Base-by-base conservation (phyloP, 2,329 filamentous ascomycete genomes). In the Apiospora rasikravindrae region DNA sequence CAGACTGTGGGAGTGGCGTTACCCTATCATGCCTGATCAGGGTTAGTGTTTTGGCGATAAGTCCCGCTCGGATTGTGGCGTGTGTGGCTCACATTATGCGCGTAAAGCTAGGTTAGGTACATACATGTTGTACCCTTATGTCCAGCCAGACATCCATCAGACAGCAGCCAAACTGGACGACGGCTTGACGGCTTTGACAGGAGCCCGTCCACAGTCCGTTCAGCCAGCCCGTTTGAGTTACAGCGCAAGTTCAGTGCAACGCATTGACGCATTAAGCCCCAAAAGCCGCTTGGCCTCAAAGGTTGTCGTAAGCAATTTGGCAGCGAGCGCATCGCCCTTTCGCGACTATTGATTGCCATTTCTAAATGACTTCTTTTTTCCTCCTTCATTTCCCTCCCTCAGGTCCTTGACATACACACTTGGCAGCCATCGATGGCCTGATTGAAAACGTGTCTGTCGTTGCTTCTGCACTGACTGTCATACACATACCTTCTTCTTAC, bases 381-480 rank as follows among this genome's bases (percentile, higher is more conserved):
- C 42, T 71, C 64, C 64, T 61, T 47, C 29, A 47, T 40, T 67
- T 64, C 33, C 29, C 22, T 33, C 33, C 57, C 40, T 22, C 57
- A 64, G 57, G 57, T 64, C 57, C 19, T 19, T 64, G 57, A 24
- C 57, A 40, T 40, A 64, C 33, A 37, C 40, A 47, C 40, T 67
- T 44, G 61, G 51, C 24, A 53, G 72, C 64, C 68, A 33, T 70
- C 64, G 8, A 73, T 72, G 71, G 72, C 49, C 70, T 70, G 45
- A 70, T 71, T 57, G 42, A 40, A 44, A 69, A 69, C 67, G 37
- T 64, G 57, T 64, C 33, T 26, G 24, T 42, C 69, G 69, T 68
- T 71, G 69, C 33, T 61, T 70, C 47, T 71, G 69, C 71, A 71
- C 53, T 67, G 70, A 69, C 72, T 71, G 71, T 69, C 45, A 69